A percentile compares a stretch with the other conserved stretches of the same genome.
phyloP scores from a whole-genome alignment of 495 filamentous ascomycete genomes.

The Ramalina intermedia region DNA sequence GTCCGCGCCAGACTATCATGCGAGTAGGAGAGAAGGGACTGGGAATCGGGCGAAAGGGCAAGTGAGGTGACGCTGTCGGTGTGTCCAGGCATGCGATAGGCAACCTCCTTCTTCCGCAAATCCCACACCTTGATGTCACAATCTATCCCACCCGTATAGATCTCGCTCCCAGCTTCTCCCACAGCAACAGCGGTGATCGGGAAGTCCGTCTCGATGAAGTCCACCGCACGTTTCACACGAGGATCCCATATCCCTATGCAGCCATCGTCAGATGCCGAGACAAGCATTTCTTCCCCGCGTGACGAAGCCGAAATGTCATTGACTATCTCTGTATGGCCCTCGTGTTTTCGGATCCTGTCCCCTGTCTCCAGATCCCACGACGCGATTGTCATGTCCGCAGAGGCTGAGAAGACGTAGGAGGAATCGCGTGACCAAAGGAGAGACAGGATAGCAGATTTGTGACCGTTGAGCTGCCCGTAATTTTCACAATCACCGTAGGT shows the following conservation, averaged over 20 bases:
- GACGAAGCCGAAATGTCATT: constrained; percentile 79
- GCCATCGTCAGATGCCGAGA: constrained; percentile 86
- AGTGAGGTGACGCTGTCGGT: constrained; percentile 86
- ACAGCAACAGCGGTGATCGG: constrained; percentile 85
- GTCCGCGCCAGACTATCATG: constrained; percentile 88
- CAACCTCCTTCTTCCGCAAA: constrained; percentile 72
- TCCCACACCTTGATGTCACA: constrained; percentile 98
- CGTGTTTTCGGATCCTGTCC: constrained; percentile 72
- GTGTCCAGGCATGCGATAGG: constrained; percentile 80
- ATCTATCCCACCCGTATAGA: constrained; percentile 91
- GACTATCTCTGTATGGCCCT: constrained; percentile 87
- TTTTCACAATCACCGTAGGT: constrained; percentile 88
- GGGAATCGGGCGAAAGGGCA: constrained; percentile 77
- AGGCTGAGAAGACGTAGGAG: constrained; percentile 78
- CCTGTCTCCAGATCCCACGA: constrained; percentile 92
- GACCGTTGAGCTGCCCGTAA: constrained; percentile 73
- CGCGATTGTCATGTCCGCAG: constrained; percentile 79
- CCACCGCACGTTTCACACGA: constrained; percentile 72
- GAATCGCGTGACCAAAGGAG: constrained; percentile 95
- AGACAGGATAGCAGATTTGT: constrained; percentile 81
- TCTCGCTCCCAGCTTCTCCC: constrained; percentile 85
- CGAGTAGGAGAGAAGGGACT: constrained; percentile 78
- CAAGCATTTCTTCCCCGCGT: constrained; percentile 74
- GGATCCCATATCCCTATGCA: constrained; percentile 96
- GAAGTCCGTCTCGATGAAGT: constrained; percentile 82